Evolutionary conservation across 345 rosid genomes (phyloP).

Genomic region (Adansonia digitata): DNA sequence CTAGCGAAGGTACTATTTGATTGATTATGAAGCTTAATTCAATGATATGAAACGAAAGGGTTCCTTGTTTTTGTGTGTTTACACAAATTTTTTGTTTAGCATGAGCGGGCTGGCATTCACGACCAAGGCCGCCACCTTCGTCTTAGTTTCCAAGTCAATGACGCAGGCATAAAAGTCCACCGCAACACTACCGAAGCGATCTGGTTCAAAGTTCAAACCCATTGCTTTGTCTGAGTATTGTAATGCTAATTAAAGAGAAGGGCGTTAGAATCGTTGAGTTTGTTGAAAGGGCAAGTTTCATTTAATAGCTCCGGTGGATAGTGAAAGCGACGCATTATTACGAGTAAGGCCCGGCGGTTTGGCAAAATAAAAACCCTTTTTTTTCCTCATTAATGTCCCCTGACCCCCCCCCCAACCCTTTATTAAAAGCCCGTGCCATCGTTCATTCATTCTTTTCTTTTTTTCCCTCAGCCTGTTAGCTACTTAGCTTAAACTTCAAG

Average conservation of each 20-base stretch:
- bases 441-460: neutral
- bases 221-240: neutral
- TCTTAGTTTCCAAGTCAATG: neutral
- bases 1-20: neutral
- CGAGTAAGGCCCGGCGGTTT: slow-evolving; percentile 7
- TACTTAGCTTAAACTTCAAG: neutral
- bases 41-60: neutral
- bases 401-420: neutral
- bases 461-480: neutral
- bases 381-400: neutral
- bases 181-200: neutral
- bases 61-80: neutral
- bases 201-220: neutral
- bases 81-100: neutral
- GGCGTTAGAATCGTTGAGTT: slow-evolving; percentile 7
- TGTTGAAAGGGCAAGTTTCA: neutral
- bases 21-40: neutral
- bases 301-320: slow-evolving; percentile 14
- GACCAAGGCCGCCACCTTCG: neutral
- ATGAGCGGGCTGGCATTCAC: neutral
- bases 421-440: slow-evolving; percentile 8
- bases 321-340: slow-evolving; percentile 10
- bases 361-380: neutral
- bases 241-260: neutral
- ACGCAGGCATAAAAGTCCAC: neutral